A percentile compares a stretch with the other conserved stretches of the same genome.
These are phyloP conservation scores for Saturnispora bothae DNA, from an alignment of 805 yeast genomes.

Conservation along the genomic window DNA sequence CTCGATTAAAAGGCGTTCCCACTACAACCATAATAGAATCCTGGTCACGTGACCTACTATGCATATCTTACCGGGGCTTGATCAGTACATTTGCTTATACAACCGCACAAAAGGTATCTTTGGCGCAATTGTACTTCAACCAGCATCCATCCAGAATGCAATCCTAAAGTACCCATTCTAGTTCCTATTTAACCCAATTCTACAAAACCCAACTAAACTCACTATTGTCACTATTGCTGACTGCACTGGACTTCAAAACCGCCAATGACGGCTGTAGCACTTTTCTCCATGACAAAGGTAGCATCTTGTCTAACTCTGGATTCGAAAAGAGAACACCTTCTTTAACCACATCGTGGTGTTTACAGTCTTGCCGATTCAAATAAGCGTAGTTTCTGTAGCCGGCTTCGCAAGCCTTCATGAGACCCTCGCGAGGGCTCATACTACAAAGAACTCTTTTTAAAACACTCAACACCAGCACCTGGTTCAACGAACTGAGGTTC, in stretches of 20 bases:
- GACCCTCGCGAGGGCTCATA: background rate
- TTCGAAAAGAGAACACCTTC: constrained; percentile 21
- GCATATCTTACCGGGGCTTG: too few relatives aligned
- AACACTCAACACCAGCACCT: background rate
- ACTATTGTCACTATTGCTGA: background rate
- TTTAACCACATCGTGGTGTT: constrained; percentile 3
- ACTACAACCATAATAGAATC: too few relatives aligned
- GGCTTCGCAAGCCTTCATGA: constrained; percentile 7
- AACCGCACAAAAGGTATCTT: too few relatives aligned
- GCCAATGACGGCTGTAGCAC: constrained; percentile 13
- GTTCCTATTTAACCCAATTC: too few relatives aligned
- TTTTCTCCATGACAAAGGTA: constrained; percentile 23
- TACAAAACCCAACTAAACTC: constrained; percentile 6
- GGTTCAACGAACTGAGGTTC: too few relatives aligned
- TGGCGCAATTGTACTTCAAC: too few relatives aligned
- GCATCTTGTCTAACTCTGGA: constrained; percentile 22
- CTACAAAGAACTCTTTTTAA: background rate
- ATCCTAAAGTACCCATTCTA: too few relatives aligned
- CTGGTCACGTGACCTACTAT: too few relatives aligned
- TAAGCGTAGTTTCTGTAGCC: constrained; percentile 15
- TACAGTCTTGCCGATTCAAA: constrained; percentile 9
- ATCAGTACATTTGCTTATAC: too few relatives aligned
- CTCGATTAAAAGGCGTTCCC: too few relatives aligned
- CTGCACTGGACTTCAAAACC: too few relatives aligned
- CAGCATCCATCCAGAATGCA: too few relatives aligned